phyloP scores from a whole-genome alignment of 805 yeast species.

The Pichia nanzhaoensis region DNA sequence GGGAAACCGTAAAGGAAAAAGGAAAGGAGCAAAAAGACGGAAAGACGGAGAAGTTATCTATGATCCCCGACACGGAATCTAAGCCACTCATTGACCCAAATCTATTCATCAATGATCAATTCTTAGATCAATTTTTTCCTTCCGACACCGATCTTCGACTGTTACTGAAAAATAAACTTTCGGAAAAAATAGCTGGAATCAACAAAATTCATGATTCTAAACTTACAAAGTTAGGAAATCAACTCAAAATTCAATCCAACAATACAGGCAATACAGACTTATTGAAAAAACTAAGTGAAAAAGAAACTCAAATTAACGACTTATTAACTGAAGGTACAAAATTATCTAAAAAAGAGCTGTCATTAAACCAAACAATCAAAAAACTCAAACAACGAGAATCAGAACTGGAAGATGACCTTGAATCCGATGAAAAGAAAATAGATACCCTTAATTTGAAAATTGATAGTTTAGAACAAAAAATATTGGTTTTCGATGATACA shows the following conservation, averaged over 20 bases:
- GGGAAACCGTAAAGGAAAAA: background rate
- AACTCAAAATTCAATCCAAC: background rate
- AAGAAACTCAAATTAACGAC: slow-evolving; percentile 53
- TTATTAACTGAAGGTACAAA: slow-evolving; percentile 71
- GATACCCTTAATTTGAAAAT: slow-evolving; percentile 17
- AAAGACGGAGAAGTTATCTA: too few relatives aligned
- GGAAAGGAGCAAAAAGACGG: background rate
- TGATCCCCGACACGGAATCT: too few relatives aligned
- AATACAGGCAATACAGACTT: background rate
- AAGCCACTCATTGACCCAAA: too few relatives aligned
- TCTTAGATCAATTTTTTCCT: background rate
- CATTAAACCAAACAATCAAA: slow-evolving; percentile 59
- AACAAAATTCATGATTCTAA: slow-evolving; percentile 1
- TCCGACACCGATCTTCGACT: background rate
- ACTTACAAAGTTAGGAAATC: slow-evolving; percentile 2
- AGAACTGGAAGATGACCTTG: slow-evolving; percentile 31
- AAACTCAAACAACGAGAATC: slow-evolving; percentile 44
- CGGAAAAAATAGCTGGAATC: background rate
- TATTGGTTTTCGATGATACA: background rate
- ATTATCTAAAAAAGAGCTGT: slow-evolving; percentile 63
- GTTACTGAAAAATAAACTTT: background rate
- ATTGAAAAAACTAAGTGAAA: slow-evolving; percentile 33
- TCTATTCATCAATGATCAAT: too few relatives aligned
- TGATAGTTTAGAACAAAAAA: slow-evolving; percentile 6
- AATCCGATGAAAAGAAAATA: slow-evolving; percentile 23